A percentile compares a stretch with the other conserved stretches of the same genome.
Conservation (phyloP, 2,329 filamentous ascomycete genomes). For the Cladosporium sp. region DNA sequence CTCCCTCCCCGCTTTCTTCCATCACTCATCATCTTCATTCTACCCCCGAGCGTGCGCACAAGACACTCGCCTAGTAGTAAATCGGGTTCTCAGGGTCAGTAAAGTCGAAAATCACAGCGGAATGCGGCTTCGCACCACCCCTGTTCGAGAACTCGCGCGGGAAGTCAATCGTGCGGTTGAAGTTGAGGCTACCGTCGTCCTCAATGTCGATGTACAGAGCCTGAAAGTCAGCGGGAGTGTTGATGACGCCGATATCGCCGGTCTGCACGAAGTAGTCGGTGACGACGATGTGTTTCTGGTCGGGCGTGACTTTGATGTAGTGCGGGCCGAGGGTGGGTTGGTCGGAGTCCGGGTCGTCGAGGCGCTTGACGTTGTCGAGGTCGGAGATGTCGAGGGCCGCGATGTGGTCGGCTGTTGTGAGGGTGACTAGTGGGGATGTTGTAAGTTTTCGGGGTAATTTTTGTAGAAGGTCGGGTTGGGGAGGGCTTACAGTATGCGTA, state of each 20-base stretch:
- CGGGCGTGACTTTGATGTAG: conserved; percentile 60
- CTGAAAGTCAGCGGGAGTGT: conserved; percentile 59
- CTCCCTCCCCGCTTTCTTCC: too few relatives aligned
- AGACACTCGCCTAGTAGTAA: not conserved
- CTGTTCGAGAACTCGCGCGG: conserved; percentile 48
- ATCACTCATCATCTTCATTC: too few relatives aligned
- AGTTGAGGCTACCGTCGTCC: conserved; percentile 50
- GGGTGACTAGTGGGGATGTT: conserved; percentile 37
- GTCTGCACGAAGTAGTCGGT: conserved; percentile 64
- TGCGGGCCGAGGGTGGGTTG: conserved; percentile 59
- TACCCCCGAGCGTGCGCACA: too few relatives aligned
- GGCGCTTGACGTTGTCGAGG: conserved; percentile 55
- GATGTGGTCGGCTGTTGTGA: conserved; percentile 59
- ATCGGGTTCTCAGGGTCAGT: not conserved
- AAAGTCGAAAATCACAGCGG: conserved; percentile 52
- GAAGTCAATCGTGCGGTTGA: conserved; percentile 59
- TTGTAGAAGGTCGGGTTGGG: too few relatives aligned
- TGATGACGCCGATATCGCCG: conserved; percentile 56
- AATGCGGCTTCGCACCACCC: conserved; percentile 56
- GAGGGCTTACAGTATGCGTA: conserved; percentile 44
- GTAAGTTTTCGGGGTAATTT: too few relatives aligned
- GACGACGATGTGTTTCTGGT: conserved; percentile 60
- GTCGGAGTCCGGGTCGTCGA: conserved; percentile 55
- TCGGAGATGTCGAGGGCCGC: conserved; percentile 59
- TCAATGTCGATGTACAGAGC: conserved; percentile 57